Conservation (phyloP, 148 eudicot genomes). For the Agrostemma githago region DNA sequence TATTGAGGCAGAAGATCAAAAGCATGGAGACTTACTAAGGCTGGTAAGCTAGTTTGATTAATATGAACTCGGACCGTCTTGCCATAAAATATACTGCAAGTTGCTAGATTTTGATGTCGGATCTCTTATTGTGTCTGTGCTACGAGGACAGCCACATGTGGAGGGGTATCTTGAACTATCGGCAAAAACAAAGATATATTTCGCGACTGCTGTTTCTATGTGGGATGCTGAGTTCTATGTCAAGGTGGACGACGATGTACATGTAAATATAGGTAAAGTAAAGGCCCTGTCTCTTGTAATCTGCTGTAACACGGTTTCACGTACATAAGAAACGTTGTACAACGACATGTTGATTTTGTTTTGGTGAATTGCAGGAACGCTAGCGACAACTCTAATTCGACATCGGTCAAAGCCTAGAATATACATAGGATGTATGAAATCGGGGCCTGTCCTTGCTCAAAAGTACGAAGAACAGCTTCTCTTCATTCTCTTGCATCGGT, state of each 20-base stretch:
- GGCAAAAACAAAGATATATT: slow-evolving; percentile 71
- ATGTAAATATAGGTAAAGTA: slow-evolving; percentile 87
- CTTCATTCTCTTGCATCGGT: neutral
- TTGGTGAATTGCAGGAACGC: slow-evolving; percentile 41
- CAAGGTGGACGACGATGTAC: slow-evolving; percentile 85
- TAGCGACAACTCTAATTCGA: slow-evolving; percentile 54
- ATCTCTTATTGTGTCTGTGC: slow-evolving; percentile 1
- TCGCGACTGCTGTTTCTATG: slow-evolving; percentile 65
- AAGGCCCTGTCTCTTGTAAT: neutral
- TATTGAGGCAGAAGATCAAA: slow-evolving; percentile 79
- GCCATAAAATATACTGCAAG: neutral
- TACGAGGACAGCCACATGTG: slow-evolving; percentile 55
- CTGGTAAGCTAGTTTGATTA: slow-evolving; percentile 41
- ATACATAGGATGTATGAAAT: slow-evolving; percentile 89
- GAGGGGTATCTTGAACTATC: slow-evolving; percentile 89
- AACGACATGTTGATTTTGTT: neutral
- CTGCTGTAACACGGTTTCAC: neutral
- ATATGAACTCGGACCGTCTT: neutral
- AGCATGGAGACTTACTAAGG: slow-evolving; percentile 78
- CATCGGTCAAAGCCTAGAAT: slow-evolving; percentile 66
- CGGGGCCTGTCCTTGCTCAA: slow-evolving; percentile 91
- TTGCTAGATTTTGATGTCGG: neutral
- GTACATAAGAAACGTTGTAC: neutral
- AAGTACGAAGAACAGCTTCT: slow-evolving; percentile 37
- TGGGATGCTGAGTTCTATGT: slow-evolving; percentile 92